Base-by-base conservation (phyloP, 2,329 filamentous ascomycete genomes). In the Blumeria hordei region DNA sequence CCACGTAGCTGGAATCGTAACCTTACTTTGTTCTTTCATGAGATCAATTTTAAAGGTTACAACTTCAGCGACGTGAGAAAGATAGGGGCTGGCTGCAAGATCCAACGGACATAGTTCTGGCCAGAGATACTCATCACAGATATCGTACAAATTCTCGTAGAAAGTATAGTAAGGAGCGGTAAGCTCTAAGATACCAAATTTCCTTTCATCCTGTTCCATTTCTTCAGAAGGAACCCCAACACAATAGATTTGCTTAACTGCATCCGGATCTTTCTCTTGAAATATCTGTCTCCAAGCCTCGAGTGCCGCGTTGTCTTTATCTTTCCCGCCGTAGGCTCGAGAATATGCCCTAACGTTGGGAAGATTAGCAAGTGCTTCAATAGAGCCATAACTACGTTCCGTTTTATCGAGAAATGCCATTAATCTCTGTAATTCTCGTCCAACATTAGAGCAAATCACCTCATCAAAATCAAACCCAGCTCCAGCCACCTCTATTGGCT, bases 381-480 rank as follows among this genome's bases (percentile, higher is more conserved):
- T 71, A 0, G 73, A 75, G 12, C 75, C 78, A 59, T 80, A 80
- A 45, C 72, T 74, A 45, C 79, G 71, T 32, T 80, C 74, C 0
- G 77, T 78, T 9, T 65, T 68, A 56, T 81, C 78, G 3, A 82
- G 69, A 58, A 82, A 81, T 9, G 77, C 78, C 68, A 82, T 72
- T 5, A 82, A 64, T 12, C 78, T 74, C 59, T 81, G 78, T 1
- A 80, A 59, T 62, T 81, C 78, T 16, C 69, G 64, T 11, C 70
- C 64, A 51, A 64, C 65, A 6, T 55, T 36, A 6, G 55, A 28
- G 6, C 54, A 53, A 35, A 60, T 54, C 36, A 64, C 45, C 21
- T 59, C 57, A 44, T 57, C 43, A 4, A 61, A 56, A 35, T 55
- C 54, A 16, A 56, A 45, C 11, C 47, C 47, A 16, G 55, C 47